phyloP scores from a whole-genome alignment of 78 protist genomes.

The Anaeramoeba ignava region DNA sequence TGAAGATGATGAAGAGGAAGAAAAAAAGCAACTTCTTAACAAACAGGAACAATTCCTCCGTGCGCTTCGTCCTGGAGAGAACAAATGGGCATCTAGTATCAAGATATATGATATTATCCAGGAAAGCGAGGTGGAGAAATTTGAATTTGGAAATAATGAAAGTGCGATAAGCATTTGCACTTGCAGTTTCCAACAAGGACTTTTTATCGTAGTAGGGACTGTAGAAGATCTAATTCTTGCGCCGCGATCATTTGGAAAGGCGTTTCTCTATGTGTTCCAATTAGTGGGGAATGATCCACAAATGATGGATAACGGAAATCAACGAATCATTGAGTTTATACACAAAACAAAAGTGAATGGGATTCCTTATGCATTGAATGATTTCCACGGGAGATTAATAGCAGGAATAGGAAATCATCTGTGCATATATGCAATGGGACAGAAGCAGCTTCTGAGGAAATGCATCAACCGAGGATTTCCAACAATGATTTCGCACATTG shows the following conservation, averaged over 20 bases:
- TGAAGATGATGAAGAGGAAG: not conserved
- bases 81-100: not conserved
- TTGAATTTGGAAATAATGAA: not conserved
- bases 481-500: not conserved
- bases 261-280: not conserved
- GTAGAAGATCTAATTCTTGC: not conserved
- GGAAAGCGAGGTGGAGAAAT: not conserved
- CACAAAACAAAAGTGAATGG: constrained; percentile 68
- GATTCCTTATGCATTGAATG: constrained; percentile 59
- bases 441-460: constrained; percentile 71
- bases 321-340: constrained; percentile 5
- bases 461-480: constrained; percentile 41
- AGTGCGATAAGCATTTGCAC: not conserved
- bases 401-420: constrained; percentile 64
- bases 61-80: not conserved
- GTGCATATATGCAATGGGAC: constrained; percentile 79
- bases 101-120: not conserved
- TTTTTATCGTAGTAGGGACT: not conserved
- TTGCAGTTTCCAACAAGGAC: not conserved
- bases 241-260: no score
- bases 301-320: not conserved
- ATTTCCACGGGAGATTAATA: constrained; percentile 49
- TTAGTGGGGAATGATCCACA: not conserved
- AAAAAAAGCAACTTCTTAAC: not conserved
- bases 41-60: not conserved